These are phyloP conservation scores for Tricholoma furcatifolium DNA, from an alignment of 768 basidiomycete genomes.

Conservation along the genomic window DNA sequence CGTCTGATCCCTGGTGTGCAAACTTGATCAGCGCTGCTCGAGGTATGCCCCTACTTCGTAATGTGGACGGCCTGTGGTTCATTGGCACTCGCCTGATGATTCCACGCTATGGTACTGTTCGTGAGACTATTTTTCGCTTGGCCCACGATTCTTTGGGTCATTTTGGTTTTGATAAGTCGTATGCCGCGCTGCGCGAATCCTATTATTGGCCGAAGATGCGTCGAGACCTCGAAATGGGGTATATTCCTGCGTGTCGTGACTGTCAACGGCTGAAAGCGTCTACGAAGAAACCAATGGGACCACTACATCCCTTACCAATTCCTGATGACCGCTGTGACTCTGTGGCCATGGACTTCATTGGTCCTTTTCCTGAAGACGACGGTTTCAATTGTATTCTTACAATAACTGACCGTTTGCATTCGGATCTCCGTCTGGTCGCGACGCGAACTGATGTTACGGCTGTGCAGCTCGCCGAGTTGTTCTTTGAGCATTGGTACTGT, in stretches of 20 bases:
- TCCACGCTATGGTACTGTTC: neutral
- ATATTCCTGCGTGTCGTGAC: constrained; percentile 9
- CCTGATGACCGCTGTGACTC: constrained; percentile 21
- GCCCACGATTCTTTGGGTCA: constrained; percentile 30
- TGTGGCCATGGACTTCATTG: constrained; percentile 30
- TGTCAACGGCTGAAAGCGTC: constrained; percentile 26
- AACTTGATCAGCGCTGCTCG: neutral
- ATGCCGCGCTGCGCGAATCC: constrained; percentile 16
- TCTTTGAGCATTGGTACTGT: constrained; percentile 32
- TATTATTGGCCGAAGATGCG: constrained; percentile 37
- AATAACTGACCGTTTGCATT: constrained; percentile 24
- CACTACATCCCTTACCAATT: constrained; percentile 23
- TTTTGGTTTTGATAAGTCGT: constrained; percentile 33
- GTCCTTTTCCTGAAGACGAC: constrained; percentile 24
- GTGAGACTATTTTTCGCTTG: constrained; percentile 22
- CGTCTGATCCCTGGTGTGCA: neutral
- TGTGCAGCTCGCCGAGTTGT: constrained; percentile 14
- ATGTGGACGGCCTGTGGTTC: neutral
- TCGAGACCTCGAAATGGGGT: constrained; percentile 5
- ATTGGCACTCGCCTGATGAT: neutral
- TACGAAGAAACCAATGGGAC: constrained; percentile 22
- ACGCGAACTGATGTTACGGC: constrained; percentile 12
- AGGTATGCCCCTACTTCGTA: neutral
- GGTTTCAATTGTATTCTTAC: constrained; percentile 25
- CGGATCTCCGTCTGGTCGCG: constrained; percentile 21